These are phyloP conservation scores for Pleurotus tuber-regium DNA, from an alignment of 768 basidiomycete genomes.

Conservation along the genomic window DNA sequence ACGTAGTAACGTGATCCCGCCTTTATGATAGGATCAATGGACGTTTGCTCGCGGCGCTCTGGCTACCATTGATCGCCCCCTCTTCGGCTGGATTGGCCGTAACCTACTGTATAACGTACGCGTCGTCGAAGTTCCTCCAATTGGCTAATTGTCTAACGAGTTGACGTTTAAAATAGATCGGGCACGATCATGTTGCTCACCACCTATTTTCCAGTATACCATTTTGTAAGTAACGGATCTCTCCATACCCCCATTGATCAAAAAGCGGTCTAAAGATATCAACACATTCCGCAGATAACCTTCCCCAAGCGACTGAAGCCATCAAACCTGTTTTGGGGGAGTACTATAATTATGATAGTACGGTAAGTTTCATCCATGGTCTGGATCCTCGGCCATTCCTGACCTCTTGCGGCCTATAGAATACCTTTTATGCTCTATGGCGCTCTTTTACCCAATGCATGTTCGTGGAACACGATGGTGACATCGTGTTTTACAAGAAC, in stretches of 20 bases:
- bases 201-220: constrained; percentile 59
- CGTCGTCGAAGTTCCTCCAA: too few species aligned
- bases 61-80: constrained; percentile 56
- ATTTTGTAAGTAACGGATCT: constrained; percentile 45
- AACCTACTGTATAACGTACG: constrained; percentile 55
- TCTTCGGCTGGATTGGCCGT: constrained; percentile 57
- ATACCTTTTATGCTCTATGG: constrained; percentile 47
- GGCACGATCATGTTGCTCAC: constrained; percentile 53
- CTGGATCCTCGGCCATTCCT: not conserved
- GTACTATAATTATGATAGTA: constrained; percentile 58
- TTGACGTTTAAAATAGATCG: constrained; percentile 32
- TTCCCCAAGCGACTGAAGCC: constrained; percentile 42
- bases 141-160: too few species aligned
- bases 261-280: not conserved
- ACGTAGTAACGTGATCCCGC: not conserved
- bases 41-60: constrained; percentile 59
- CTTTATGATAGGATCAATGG: constrained; percentile 41
- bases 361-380: constrained; percentile 30
- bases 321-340: constrained; percentile 49
- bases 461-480: constrained; percentile 57
- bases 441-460: constrained; percentile 57
- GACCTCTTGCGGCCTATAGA: constrained; percentile 19
- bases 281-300: constrained; percentile 37
- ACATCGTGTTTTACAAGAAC: constrained; percentile 55
- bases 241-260: not conserved